Percentiles rank a stretch among this genome's conserved stretches.
These are phyloP conservation scores for Leccinum subgranulosum DNA, from an alignment of 768 basidiomycete genomes.

Conservation along the genomic window DNA sequence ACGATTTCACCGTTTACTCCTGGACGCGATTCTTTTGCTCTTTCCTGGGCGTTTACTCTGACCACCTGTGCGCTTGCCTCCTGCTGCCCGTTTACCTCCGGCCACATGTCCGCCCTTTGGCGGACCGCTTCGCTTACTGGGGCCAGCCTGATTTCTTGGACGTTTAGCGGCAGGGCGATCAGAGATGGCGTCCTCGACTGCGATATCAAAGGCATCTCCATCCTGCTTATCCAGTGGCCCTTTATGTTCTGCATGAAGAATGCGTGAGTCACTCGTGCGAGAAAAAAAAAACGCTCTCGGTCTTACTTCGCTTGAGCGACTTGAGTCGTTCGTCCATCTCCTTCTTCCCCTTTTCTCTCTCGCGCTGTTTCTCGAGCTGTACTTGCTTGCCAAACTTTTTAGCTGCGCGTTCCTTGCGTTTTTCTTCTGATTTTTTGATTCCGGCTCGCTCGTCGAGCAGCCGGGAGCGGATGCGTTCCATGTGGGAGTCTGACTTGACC, in stretches of 20 bases:
- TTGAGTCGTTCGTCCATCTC: conserved; percentile 86
- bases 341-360: conserved; percentile 86
- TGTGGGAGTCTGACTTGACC: conserved; percentile 96
- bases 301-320: conserved; percentile 81
- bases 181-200: conserved; percentile 84
- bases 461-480: conserved; percentile 92
- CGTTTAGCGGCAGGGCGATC: conserved; percentile 65
- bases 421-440: conserved; percentile 91
- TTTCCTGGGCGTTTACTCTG: conserved; percentile 55
- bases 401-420: conserved; percentile 85
- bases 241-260: conserved; percentile 63
- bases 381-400: conserved; percentile 99
- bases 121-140: conserved; percentile 31
- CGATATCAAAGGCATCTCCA: conserved; percentile 75
- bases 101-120: conserved; percentile 44
- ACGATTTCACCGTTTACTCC: conserved; percentile 29
- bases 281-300: too few species aligned
- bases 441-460: conserved; percentile 83
- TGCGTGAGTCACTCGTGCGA: background rate
- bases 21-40: conserved; percentile 47
- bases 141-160: conserved; percentile 27
- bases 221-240: conserved; percentile 69
- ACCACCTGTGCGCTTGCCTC: conserved; percentile 29
- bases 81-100: conserved; percentile 2
- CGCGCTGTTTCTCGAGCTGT: conserved; percentile 90